Conservation (phyloP, 2,329 filamentous ascomycete genomes). For the Ceratocystis smalleyi region DNA sequence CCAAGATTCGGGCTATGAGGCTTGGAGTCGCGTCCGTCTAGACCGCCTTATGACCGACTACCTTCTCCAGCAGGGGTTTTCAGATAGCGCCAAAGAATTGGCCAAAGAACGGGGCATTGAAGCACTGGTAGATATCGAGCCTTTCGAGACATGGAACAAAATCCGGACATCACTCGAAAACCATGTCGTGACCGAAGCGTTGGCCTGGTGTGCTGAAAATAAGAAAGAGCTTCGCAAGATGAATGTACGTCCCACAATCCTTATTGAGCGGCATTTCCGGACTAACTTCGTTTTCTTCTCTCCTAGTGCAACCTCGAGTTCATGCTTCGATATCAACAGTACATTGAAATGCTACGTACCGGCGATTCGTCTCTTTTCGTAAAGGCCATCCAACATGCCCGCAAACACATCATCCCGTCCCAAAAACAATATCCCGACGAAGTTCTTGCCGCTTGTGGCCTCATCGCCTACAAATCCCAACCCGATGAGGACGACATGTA, state of each 20-base stretch:
- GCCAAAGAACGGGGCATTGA: constrained; percentile 61
- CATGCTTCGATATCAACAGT: constrained; percentile 84
- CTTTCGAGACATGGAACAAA: constrained; percentile 66
- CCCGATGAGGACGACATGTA: constrained; percentile 33
- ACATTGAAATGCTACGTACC: constrained; percentile 63
- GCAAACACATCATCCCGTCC: constrained; percentile 62
- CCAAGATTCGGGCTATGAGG: constrained; percentile 84
- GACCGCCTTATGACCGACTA: constrained; percentile 87
- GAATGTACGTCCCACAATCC: constrained; percentile 38
- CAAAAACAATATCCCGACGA: constrained; percentile 51
- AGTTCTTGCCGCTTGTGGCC: constrained; percentile 57
- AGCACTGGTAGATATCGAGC: constrained; percentile 74
- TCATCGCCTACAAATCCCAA: constrained; percentile 59
- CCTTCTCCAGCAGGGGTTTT: constrained; percentile 69
- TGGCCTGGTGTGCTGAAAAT: constrained; percentile 86
- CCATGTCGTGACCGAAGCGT: constrained; percentile 59
- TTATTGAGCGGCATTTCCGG: neutral
- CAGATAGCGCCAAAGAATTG: constrained; percentile 57
- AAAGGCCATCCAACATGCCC: constrained; percentile 69
- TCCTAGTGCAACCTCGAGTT: constrained; percentile 70
- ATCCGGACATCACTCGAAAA: constrained; percentile 59
- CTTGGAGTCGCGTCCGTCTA: constrained; percentile 68
- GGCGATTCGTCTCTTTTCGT: constrained; percentile 46
- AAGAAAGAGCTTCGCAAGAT: constrained; percentile 83
- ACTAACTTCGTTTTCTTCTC: neutral